phyloP scores from a whole-genome alignment of 1,139 yeast genomes.

The Magnusiomyces magnusii region DNA sequence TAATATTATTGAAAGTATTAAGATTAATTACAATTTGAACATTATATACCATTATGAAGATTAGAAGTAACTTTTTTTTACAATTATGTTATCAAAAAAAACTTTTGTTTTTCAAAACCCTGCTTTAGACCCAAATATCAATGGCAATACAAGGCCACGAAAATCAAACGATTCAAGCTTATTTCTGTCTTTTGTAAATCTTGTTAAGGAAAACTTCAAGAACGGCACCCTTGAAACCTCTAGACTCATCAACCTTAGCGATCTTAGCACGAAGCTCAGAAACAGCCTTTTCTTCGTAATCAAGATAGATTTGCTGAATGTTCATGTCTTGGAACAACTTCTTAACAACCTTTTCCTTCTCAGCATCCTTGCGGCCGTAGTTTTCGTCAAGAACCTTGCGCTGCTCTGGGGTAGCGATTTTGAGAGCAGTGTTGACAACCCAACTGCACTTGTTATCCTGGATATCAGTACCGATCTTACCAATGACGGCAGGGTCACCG shows the following conservation, averaged over 20 bases:
- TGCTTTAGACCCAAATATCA: no score
- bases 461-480: constrained; percentile 98
- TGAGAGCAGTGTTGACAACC: constrained; percentile 90
- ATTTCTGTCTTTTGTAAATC: constrained; percentile 91
- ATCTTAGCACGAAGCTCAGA: constrained; percentile 57
- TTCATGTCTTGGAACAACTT: constrained; percentile 65
- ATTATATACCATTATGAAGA: no score
- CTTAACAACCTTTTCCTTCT: constrained; percentile 64
- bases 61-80: no score
- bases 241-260: constrained; percentile 67
- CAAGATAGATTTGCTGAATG: constrained; percentile 60
- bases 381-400: constrained; percentile 73
- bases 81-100: no score
- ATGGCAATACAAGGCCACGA: no score
- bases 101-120: no score
- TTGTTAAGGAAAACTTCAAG: constrained; percentile 77
- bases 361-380: constrained; percentile 78
- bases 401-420: constrained; percentile 72
- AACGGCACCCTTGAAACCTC: constrained; percentile 86
- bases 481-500: constrained; percentile 96
- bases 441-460: constrained; percentile 98
- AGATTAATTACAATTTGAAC: no score
- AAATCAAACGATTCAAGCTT: no score
- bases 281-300: constrained; percentile 77
- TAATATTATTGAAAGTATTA: no score